These are phyloP conservation scores for Fraxinus baroniana DNA, from an alignment of 305 asterid genomes.

Conservation along the genomic window DNA sequence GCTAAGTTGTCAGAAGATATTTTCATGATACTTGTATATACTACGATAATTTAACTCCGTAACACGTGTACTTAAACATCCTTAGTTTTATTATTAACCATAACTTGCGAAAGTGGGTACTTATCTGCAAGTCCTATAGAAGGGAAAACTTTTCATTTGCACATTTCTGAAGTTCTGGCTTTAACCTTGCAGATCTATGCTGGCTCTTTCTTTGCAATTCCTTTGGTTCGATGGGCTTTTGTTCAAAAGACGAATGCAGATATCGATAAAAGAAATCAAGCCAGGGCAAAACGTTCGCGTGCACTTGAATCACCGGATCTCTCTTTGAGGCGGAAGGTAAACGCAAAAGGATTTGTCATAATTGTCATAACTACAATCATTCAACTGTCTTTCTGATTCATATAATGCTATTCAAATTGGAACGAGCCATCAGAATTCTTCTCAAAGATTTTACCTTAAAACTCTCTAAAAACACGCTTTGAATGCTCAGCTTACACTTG, in stretches of 20 bases:
- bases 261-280: conserved; percentile 65
- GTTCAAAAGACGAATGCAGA: conserved; percentile 61
- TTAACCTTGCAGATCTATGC: conserved; percentile 76
- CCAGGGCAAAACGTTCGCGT: conserved; percentile 60
- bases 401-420: not conserved
- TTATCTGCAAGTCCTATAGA: not conserved
- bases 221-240: conserved; percentile 71
- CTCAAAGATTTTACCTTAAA: not conserved
- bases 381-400: not conserved
- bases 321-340: conserved; percentile 82
- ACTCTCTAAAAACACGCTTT: not conserved
- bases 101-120: not conserved
- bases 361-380: not conserved
- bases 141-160: not conserved
- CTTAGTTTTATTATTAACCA: not conserved
- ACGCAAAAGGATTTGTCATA: conserved; percentile 5
- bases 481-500: not conserved
- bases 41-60: no score
- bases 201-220: conserved; percentile 94
- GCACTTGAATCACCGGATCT: conserved; percentile 79
- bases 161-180: conserved; percentile 15
- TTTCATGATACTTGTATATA: not conserved
- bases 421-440: not conserved
- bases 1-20: not conserved
- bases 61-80: not conserved